These are phyloP conservation scores for Backusella westeae DNA, from an alignment of 192 early-diverging fungal genomes.

Conservation along the genomic window DNA sequence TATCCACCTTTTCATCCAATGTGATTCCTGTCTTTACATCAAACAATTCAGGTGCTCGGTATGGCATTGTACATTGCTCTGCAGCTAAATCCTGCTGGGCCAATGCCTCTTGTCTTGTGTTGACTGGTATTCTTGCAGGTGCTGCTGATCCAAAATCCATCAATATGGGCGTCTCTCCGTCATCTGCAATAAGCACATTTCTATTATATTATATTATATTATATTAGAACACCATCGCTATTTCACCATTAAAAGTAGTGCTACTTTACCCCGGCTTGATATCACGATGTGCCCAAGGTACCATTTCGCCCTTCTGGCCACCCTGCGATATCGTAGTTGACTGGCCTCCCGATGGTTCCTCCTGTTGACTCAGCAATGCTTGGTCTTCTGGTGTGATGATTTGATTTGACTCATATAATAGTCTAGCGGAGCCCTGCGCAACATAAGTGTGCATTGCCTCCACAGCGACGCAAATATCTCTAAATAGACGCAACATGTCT, in stretches of 20 bases:
- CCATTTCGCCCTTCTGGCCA: constrained; percentile 28
- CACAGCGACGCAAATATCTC: constrained; percentile 58
- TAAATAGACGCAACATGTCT: constrained; percentile 58
- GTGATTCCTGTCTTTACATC: constrained; percentile 63
- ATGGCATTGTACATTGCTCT: constrained; percentile 70
- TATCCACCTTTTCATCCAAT: constrained; percentile 70
- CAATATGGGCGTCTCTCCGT: constrained; percentile 63
- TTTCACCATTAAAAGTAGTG: too few species aligned
- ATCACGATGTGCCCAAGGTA: constrained; percentile 68
- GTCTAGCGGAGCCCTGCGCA: constrained; percentile 45
- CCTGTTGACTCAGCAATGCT: constrained; percentile 20
- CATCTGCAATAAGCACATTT: constrained; percentile 68
- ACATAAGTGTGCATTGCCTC: constrained; percentile 59
- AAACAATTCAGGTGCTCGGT: constrained; percentile 77
- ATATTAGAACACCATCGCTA: background rate
- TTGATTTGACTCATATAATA: constrained; percentile 60
- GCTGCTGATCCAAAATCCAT: constrained; percentile 77
- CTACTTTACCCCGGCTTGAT: constrained; percentile 63
- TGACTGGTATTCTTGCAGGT: constrained; percentile 53
- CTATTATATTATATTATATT: background rate
- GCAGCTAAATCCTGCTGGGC: constrained; percentile 68
- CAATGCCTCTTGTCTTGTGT: constrained; percentile 58
- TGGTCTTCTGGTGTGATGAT: constrained; percentile 53
- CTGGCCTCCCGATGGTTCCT: background rate
- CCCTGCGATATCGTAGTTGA: background rate